Evolutionary conservation across 345 rosid genomes (phyloP).

Genomic region (Moringa oleifera): DNA sequence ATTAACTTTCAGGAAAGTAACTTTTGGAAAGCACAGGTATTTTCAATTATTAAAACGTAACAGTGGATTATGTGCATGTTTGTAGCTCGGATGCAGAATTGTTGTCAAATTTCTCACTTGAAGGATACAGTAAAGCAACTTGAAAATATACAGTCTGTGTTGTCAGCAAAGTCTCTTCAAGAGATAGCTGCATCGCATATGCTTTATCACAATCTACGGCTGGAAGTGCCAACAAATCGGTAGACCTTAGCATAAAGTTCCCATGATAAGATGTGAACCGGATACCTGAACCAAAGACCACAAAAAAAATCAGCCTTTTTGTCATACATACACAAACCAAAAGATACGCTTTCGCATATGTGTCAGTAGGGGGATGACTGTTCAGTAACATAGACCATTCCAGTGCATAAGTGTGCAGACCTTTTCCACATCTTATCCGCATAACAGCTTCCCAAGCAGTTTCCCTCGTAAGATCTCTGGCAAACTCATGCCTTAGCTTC

Average conservation of each 20-base stretch:
- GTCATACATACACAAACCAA: background rate
- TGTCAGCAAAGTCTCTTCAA: conserved; percentile 92
- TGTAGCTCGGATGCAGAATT: background rate
- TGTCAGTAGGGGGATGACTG: too few relatives aligned
- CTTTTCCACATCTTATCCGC: conserved; percentile 99
- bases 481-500: conserved; percentile 79
- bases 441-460: conserved; percentile 99
- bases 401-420: conserved; percentile 27
- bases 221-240: conserved; percentile 93
- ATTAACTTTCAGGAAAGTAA: background rate
- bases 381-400: conserved; percentile 3
- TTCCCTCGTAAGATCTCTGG: conserved; percentile 96
- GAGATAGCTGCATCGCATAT: conserved; percentile 86
- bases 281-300: conserved; percentile 51
- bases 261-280: conserved; percentile 95
- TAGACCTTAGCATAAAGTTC: conserved; percentile 96
- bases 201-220: conserved; percentile 99
- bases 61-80: background rate
- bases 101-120: background rate
- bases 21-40: background rate
- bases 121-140: conserved; percentile 99
- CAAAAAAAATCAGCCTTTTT: conserved; percentile 12
- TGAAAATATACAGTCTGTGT: conserved; percentile 92
- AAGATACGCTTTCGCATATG: background rate
- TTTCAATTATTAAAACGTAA: background rate